Evolutionary conservation across 768 basidiomycete genomes (phyloP), one percentile per base, ranked within the genome.

Genomic region (Mycena vulgaris): DNA sequence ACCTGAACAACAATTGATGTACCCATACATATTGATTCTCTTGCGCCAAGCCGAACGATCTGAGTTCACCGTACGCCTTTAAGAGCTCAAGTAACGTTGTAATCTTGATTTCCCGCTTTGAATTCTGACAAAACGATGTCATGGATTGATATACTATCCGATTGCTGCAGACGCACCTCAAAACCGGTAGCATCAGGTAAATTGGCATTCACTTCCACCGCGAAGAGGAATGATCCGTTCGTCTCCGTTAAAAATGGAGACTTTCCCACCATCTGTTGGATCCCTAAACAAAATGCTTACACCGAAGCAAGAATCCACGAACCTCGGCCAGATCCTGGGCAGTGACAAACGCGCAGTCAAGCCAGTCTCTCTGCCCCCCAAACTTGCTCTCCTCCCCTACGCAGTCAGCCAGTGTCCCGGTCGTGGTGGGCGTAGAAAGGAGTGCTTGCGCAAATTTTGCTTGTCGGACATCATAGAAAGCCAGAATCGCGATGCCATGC

Each of bases 401-500:
- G 63, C 80, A 83, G 31, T 72, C 71, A 7, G 78, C 78, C 56
- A 83, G 68, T 2, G 75, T 70, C 21, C 76, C 81, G 7, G 65
- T 63, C 10, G 78, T 72, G 25, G 78, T 72, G 25, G 76, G 79
- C 21, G 69, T 68, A 9, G 82, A 81, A 48, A 89, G 79, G n/a
- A 85, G 71, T 14, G 73, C 75, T 56, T 85, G 84, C 31, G 88
- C 88, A 8, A 82, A 83, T 45, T 81, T 81, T 3, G 90, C 87
- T 56, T 90, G 81, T 58, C 90, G 86, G 49, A 86, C 77, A 71
- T 93, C 90, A 78, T 86, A 88, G 71, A 92, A 92, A 9, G 89
- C 87, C 23, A 91, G 69, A 68, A 92, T 82, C 51, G 92, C 80
- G 48, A 88, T 79, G 9, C 90, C 90, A 40, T 87, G 82, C 13